Base-by-base conservation (phyloP, 495 filamentous ascomycete genomes). In the Penicillium arizonense region DNA sequence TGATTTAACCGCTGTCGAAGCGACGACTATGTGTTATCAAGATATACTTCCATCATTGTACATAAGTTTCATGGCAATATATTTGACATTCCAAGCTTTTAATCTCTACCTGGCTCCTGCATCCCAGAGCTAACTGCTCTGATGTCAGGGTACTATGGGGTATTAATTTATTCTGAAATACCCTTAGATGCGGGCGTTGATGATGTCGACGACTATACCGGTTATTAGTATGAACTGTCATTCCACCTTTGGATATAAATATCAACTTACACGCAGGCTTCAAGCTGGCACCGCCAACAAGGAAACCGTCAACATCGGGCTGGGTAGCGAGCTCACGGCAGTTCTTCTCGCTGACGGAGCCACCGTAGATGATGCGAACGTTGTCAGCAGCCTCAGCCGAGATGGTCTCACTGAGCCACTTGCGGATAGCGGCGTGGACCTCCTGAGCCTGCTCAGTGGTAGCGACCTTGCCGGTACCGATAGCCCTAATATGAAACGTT, bases 341-440 rank as follows among this genome's bases (percentile, higher is more conserved):
- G 84, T 98, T 98, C 88, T 96, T 96, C 79, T 95, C 94, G 67
- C 81, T 96, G 59, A 98, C 94, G 63, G 88, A 93, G 57, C 94
- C 94, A 55, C 94, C 94, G 73, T 98, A 98, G 61, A 98, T 84
- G 66, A 98, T 86, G 58, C 94, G 83, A 43, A 93, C 94, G 68
- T 80, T 80, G 43, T 92, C 87, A 56, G 88, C 79, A 41, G 82
- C 88, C 55, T 84, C 72, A 34, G 85, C 69, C 61, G 83, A 87
- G 55, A 97, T 81, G 52, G 85, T 80, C 59, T 85, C 78, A 56
- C 76, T 79, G 63, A 98, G 77, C 93, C 93, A 98, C 61, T 86
- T 74, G 59, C 94, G 89, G 73, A 98, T 96, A 54, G 86, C 91
- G 43, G 83, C 87, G 75, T 98, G 94, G 52, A 94, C 91, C 73